Base-by-base conservation (phyloP, 768 basidiomycete genomes). In the Phlebiopsis flavidoalba region DNA sequence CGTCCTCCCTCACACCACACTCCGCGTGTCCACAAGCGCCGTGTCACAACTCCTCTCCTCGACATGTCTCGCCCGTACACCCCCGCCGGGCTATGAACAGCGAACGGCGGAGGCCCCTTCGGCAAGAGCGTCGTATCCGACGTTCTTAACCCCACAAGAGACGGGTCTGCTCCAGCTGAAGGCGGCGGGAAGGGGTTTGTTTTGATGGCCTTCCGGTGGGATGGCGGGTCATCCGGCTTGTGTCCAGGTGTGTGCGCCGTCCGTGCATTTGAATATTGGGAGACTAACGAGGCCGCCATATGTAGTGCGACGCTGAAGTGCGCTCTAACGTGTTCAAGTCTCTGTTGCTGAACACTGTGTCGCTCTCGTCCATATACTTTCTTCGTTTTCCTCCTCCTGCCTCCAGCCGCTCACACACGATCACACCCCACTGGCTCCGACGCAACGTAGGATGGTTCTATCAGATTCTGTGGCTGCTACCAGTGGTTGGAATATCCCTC, bases 141-240 rank as follows among this genome's bases (percentile, higher is more conserved):
- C 77, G 12, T 93, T 92, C 71, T 78, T 92, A 7, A 80, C 89
- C 1, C 63, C 88, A 3, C 77, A 77, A 14, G 82, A 88, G 24
- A 85, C 89, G 0, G 68, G 83, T 17, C 69, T 74, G 66, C 74
- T 91, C 3, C 90, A 92, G 66, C 61, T 83, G 10, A 76, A 71
- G 55, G 92, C 85, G 75, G 78, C 81, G 14, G 77, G 77, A 65
- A 72, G 73, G 10, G 91, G 91, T 15, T 69, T 92, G 11, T 67
- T n/a, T 82, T 46, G 91, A 93, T 73, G 83, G n/a, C 89, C 14
- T 88, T 83, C 70, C 81, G 89, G 33, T 90, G 88, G 87, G 82
- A 85, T 70, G 69, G n/a, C n/a, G 82, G 24, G 86, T 91, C 54
- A 58, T 85, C 40, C 72, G 77, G 52, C 81, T 84, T 1, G 77